A percentile compares a stretch with the other conserved stretches of the same genome.
These are phyloP conservation scores for Suhomyces taliae DNA, from an alignment of 1,139 yeast genomes.

Conservation along the genomic window DNA sequence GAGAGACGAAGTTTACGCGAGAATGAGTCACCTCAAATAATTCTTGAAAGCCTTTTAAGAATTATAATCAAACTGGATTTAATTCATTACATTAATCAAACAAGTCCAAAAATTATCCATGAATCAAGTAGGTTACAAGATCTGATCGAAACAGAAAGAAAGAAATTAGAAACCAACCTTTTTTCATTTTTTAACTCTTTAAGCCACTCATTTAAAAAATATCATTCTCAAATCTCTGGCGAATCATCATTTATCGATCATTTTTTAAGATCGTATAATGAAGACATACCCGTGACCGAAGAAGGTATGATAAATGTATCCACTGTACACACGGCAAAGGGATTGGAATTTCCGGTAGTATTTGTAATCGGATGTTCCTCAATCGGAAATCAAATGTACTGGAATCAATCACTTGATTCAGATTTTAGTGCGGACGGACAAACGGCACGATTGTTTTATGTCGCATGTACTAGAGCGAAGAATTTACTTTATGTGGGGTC, in stretches of 20 bases:
- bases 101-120: slow-evolving; percentile 1
- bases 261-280: slow-evolving; percentile 49
- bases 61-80: slow-evolving; percentile 24
- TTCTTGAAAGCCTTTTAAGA: slow-evolving; percentile 21
- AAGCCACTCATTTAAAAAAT: slow-evolving; percentile 20
- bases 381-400: slow-evolving; percentile 13
- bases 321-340: slow-evolving; percentile 72
- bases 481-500: slow-evolving; percentile 42
- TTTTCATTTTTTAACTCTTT: slow-evolving; percentile 30
- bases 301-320: slow-evolving; percentile 47
- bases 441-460: slow-evolving; percentile 50
- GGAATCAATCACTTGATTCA: slow-evolving; percentile 19
- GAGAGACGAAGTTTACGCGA: not conserved
- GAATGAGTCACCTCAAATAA: slow-evolving; percentile 15
- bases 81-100: slow-evolving; percentile 24
- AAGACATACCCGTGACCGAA: slow-evolving; percentile 33
- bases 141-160: slow-evolving; percentile 9
- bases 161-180: slow-evolving; percentile 19
- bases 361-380: slow-evolving; percentile 45
- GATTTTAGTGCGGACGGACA: slow-evolving; percentile 4
- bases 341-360: slow-evolving; percentile 69
- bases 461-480: slow-evolving; percentile 65
- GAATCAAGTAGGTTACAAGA: slow-evolving; percentile 1
- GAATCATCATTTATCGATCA: slow-evolving; percentile 28
- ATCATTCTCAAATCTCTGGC: slow-evolving; percentile 11